A percentile compares a stretch with the other conserved stretches of the same genome.
Evolutionary conservation across 129 eudicot genomes (phyloP).

Genomic region (Kitagawia praeruptora): DNA sequence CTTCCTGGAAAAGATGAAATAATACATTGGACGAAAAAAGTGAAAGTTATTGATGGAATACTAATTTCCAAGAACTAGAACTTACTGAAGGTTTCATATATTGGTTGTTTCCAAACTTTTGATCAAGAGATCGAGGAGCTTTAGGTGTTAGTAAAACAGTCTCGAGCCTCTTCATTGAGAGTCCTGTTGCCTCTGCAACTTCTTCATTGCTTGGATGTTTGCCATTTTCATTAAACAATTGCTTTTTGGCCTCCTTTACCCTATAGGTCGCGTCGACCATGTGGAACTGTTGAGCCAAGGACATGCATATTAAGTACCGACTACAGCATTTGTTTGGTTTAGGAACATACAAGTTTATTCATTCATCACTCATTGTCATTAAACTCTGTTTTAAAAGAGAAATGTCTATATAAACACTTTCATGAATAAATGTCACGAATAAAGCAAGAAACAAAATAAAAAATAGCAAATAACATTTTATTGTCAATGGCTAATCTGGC

Average conservation of each 20-base stretch:
- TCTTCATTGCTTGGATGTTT: slow-evolving; percentile 62
- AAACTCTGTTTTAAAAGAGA: too few relatives aligned
- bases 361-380: too few relatives aligned
- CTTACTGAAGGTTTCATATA: slow-evolving; percentile 74
- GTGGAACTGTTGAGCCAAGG: slow-evolving; percentile 46
- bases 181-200: slow-evolving; percentile 69
- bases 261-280: slow-evolving; percentile 74
- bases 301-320: not conserved
- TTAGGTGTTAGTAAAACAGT: slow-evolving; percentile 66
- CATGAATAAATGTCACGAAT: too few relatives aligned
- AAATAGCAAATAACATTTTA: not conserved
- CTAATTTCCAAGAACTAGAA: slow-evolving; percentile 3
- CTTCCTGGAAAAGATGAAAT: slow-evolving; percentile 36
- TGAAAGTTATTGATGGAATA: not conserved
- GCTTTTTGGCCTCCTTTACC: slow-evolving; percentile 71
- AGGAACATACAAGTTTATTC: not conserved
- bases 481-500: not conserved
- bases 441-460: too few relatives aligned
- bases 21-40: not conserved
- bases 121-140: slow-evolving; percentile 82
- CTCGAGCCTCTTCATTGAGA: slow-evolving; percentile 64
- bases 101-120: slow-evolving; percentile 49
- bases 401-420: too few relatives aligned
- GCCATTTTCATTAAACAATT: slow-evolving; percentile 47
- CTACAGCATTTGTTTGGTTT: not conserved